Conservation (phyloP, 2,329 filamentous ascomycete genomes). For the Pyricularia sp. region DNA sequence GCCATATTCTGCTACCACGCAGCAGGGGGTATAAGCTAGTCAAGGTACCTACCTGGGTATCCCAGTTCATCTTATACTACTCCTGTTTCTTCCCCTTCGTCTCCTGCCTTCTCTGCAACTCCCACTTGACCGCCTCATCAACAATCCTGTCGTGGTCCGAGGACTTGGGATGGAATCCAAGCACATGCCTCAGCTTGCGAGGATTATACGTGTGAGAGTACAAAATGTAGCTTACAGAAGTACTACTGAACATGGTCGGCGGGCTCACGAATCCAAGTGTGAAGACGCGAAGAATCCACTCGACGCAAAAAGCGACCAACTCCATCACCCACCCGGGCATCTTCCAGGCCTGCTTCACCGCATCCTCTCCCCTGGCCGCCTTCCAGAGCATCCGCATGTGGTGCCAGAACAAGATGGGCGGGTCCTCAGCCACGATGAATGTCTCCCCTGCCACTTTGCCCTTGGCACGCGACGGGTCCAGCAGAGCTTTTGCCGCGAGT, state of each 20-base stretch:
- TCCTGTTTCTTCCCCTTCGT: not conserved
- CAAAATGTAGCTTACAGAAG: conserved; percentile 14
- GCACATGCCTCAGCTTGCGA: conserved; percentile 10
- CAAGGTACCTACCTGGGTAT: too few species aligned
- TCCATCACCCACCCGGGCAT: conserved; percentile 18
- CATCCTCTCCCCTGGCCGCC: conserved; percentile 9
- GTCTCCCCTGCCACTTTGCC: conserved; percentile 20
- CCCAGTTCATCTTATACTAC: not conserved
- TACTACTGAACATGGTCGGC: conserved; percentile 13
- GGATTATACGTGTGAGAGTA: conserved; percentile 12
- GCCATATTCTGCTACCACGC: not conserved
- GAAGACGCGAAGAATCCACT: conserved; percentile 16
- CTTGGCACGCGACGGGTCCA: conserved; percentile 9
- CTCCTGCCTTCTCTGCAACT: conserved; percentile 7
- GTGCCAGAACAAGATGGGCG: conserved; percentile 21
- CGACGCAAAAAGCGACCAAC: conserved; percentile 7
- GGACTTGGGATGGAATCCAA: conserved; percentile 11
- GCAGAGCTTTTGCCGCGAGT: conserved; percentile 18
- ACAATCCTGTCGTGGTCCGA: conserved; percentile 11
- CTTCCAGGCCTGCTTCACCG: conserved; percentile 5
- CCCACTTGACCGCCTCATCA: conserved; percentile 9
- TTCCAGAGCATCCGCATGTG: conserved; percentile 17
- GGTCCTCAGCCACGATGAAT: conserved; percentile 25
- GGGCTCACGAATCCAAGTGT: conserved; percentile 16
- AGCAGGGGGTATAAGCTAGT: too few species aligned